Base-by-base conservation (phyloP, 1,139 yeast genomes). In the Taphrina betulina region DNA sequence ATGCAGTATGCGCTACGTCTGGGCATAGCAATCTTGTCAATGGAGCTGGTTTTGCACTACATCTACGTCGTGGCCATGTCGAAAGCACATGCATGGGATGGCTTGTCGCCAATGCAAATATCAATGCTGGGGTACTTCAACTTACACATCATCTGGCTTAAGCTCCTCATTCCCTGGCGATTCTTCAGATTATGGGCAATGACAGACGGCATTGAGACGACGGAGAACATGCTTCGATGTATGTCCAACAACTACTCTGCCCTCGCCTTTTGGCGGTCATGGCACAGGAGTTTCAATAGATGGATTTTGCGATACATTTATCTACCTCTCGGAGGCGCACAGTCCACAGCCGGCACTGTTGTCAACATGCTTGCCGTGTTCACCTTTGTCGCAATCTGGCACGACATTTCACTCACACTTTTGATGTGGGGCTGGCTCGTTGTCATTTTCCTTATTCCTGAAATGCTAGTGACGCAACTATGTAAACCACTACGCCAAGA, bases 321-420 rank as follows among this genome's bases (percentile, higher is more conserved):
- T 41, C 36, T 50, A 22, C 57, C 56, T 12, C 38, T 38, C 12
- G 51, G 45, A 7, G 45, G 54, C 23, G 14, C 33, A 4, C 8
- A 14, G 19, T 8, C 22, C n/a, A 24, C 61, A 28, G 77, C 78
- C 61, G 78, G 92, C 44, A 38, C 75, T 14, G 72, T 92, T 5
- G 62, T 85, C 52, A 90, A 92, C 61, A 81, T 90, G 28, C 72
- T 92, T 40, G 78, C 90, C 23, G 96, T 89, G n/a, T 94, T 94
- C 68, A 83, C 95, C 33, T 94, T 94, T 71, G 98, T 94, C 34
- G 98, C 98, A 2, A 75, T 94, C 28, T 94, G 99, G 99, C 99
- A 94, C 70, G 98, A 94, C 67, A 90, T 94, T 62, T 92, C 92
- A 69, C 76, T 92, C 65, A 82, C 81, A 63, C 72, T 94, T 51